Evolutionary conservation across 257 asterid genomes (phyloP).

Genomic region (Perilla frutescens): DNA sequence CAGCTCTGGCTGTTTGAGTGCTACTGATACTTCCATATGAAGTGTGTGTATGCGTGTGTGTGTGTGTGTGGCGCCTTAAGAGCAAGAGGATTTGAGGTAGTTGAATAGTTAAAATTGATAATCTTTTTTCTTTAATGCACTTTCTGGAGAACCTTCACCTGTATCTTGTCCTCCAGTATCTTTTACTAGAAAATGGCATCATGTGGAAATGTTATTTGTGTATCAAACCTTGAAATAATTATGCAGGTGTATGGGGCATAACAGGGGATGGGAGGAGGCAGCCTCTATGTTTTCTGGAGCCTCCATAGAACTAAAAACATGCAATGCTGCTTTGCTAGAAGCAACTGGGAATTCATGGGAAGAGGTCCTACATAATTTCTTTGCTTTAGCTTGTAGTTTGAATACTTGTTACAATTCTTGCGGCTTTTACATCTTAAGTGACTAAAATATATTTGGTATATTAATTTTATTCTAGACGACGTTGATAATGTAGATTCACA

Average conservation of each 20-base stretch:
- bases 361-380: conserved; percentile 57
- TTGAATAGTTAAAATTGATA: conserved; percentile 3
- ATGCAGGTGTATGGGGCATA: conserved; percentile 99
- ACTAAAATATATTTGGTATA: conserved; percentile 7
- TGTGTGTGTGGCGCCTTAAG: background rate
- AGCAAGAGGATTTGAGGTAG: background rate
- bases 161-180: conserved; percentile 11
- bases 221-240: conserved; percentile 26
- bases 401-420: conserved; percentile 2
- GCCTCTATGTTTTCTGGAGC: conserved; percentile 88
- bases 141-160: background rate
- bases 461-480: conserved; percentile 11
- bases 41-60: background rate
- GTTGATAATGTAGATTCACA: background rate
- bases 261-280: conserved; percentile 97
- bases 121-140: conserved; percentile 3
- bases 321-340: conserved; percentile 96
- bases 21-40: conserved; percentile 8
- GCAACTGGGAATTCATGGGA: conserved; percentile 90
- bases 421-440: conserved; percentile 15
- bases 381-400: conserved; percentile 14
- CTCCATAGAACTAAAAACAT: conserved; percentile 75
- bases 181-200: conserved; percentile 12
- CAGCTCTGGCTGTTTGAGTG: background rate
- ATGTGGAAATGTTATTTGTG: conserved; percentile 1